Conservation (phyloP, 2,329 filamentous ascomycete species). For the Fusarium citri region DNA sequence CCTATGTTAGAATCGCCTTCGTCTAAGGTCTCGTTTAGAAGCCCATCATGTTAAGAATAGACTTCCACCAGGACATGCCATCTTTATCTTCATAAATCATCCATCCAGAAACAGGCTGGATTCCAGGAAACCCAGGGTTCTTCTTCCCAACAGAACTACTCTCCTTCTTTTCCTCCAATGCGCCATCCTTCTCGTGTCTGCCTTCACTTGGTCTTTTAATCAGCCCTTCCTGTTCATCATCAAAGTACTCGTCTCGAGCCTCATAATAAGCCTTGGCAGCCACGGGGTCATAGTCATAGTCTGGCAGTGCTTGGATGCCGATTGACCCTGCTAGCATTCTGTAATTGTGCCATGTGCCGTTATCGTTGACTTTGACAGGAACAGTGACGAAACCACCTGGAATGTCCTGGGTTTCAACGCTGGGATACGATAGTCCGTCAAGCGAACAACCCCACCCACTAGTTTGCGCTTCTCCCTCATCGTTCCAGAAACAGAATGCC, state of each 20-base stretch:
- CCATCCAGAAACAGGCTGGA: background rate
- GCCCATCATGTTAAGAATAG: too few species aligned
- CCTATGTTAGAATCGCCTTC: too few species aligned
- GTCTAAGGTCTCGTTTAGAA: too few species aligned
- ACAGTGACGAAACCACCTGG: background rate
- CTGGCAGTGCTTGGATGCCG: background rate
- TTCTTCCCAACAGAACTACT: rapidly evolving
- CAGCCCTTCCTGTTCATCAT: too few species aligned
- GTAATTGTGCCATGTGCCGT: rapidly evolving
- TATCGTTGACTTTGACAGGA: background rate
- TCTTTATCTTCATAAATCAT: constrained; percentile 1
- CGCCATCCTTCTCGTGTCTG: too few species aligned
- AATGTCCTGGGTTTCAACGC: rapidly evolving
- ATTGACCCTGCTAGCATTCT: background rate
- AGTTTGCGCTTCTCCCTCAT: background rate
- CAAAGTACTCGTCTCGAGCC: too few species aligned
- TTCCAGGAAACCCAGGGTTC: background rate
- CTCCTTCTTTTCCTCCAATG: too few species aligned
- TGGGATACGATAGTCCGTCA: background rate
- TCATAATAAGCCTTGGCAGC: background rate
- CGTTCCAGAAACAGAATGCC: background rate
- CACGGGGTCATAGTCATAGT: background rate
- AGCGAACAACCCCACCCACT: background rate
- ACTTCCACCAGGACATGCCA: too few species aligned
- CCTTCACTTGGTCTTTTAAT: background rate